Conservation (phyloP, 2,329 filamentous ascomycete genomes). For the Didymella pinodella region DNA sequence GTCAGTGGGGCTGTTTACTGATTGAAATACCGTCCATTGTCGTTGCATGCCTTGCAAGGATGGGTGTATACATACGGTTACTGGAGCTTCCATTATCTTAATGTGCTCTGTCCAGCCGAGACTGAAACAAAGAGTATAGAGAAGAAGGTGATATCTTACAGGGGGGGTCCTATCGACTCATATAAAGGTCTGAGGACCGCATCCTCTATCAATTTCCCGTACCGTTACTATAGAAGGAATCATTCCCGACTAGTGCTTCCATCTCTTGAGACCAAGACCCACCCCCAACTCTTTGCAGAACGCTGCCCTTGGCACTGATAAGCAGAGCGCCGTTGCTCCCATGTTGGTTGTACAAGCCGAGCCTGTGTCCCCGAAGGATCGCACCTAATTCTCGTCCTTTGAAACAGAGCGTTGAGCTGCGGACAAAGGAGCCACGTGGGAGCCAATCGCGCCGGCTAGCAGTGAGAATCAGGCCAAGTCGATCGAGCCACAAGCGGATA, state of each 20-base stretch:
- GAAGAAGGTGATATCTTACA: conserved; percentile 10
- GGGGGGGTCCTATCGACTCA: conserved; percentile 31
- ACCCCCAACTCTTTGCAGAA: conserved; percentile 29
- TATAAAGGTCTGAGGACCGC: conserved; percentile 28
- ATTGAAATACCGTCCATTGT: not conserved
- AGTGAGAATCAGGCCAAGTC: conserved; percentile 23
- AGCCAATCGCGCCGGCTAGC: conserved; percentile 22
- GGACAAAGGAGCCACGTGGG: conserved; percentile 1
- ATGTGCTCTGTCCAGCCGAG: not conserved
- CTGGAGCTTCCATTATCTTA: conserved; percentile 27
- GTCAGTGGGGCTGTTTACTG: conserved; percentile 10
- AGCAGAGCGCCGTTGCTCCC: conserved; percentile 26
- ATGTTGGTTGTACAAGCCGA: conserved; percentile 23
- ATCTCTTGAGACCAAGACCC: conserved; percentile 22
- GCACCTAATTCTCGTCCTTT: conserved; percentile 18
- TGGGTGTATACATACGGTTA: conserved; percentile 25
- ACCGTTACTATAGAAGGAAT: conserved; percentile 15
- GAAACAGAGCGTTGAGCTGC: conserved; percentile 11
- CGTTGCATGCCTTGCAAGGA: not conserved
- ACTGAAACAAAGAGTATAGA: conserved; percentile 12
- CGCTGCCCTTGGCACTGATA: conserved; percentile 46
- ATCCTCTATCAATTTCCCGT: conserved; percentile 21
- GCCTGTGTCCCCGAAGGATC: conserved; percentile 18
- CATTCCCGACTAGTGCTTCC: conserved; percentile 21
- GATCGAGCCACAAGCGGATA: conserved; percentile 18